These are phyloP conservation scores for Aegilops bicornis DNA, from an alignment of 176 grass and related monocot species.

Conservation along the genomic window DNA sequence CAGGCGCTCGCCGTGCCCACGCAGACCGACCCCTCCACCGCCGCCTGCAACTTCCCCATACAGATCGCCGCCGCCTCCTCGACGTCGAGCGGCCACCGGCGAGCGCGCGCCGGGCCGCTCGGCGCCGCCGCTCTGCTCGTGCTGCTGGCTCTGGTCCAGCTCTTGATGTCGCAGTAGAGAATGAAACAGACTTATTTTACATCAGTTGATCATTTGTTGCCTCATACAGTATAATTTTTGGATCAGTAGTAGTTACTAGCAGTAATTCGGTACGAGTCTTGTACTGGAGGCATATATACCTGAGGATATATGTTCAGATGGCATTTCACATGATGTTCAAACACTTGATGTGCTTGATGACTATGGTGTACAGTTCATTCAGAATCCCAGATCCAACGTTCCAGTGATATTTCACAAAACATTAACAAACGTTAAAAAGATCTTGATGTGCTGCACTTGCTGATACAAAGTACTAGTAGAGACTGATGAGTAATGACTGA, in stretches of 20 bases:
- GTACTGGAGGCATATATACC: slow-evolving; percentile 27
- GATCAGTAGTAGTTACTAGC: not conserved
- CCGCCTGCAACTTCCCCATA: slow-evolving; percentile 60
- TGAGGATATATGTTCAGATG: not conserved
- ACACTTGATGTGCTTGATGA: not conserved
- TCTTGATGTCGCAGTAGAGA: slow-evolving; percentile 15
- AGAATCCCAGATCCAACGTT: too few relatives aligned
- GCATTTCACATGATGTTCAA: not conserved
- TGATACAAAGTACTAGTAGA: not conserved
- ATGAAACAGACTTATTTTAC: not conserved
- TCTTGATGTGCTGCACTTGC: not conserved
- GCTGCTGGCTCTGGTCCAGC: not conserved
- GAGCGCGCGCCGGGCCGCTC: not conserved
- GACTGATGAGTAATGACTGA: not conserved
- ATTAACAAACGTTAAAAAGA: not conserved
- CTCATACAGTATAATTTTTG: not conserved
- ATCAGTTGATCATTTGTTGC: not conserved
- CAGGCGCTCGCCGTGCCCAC: slow-evolving; percentile 43
- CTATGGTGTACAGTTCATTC: too few relatives aligned
- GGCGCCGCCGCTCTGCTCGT: not conserved
- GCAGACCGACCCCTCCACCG: slow-evolving; percentile 44
- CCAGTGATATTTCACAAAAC: too few relatives aligned
- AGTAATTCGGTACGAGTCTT: not conserved
- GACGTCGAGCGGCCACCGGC: slow-evolving; percentile 17
- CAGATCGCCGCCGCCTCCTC: slow-evolving; percentile 43